Evolutionary conservation across 805 yeast species (phyloP).

Genomic region (Ogataea henricii): DNA sequence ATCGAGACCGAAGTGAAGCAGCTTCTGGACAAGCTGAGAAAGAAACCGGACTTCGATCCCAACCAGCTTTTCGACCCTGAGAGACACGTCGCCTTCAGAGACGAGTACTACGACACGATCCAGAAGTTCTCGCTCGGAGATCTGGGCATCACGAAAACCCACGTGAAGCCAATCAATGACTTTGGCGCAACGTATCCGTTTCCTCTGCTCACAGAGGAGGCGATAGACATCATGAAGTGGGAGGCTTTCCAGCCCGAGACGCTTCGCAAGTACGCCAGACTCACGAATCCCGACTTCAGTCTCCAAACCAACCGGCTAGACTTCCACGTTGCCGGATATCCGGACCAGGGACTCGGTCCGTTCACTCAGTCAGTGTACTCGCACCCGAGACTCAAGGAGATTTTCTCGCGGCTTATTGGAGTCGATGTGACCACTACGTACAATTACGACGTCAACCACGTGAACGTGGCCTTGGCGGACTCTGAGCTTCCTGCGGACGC

Average conservation of each 20-base stretch:
- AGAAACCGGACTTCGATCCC: constrained; percentile 19
- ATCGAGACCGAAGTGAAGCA: constrained; percentile 27
- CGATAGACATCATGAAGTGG: constrained; percentile 54
- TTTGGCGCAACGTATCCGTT: constrained; percentile 56
- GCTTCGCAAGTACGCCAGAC: constrained; percentile 46
- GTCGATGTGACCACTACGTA: constrained; percentile 46
- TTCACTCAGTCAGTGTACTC: constrained; percentile 54
- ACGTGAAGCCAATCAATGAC: constrained; percentile 36
- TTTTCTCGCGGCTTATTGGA: constrained; percentile 52
- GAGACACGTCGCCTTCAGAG: constrained; percentile 40
- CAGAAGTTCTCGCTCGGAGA: constrained; percentile 41
- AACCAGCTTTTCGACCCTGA: constrained; percentile 39
- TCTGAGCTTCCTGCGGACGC: constrained; percentile 15
- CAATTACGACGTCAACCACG: constrained; percentile 57
- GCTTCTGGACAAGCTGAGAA: constrained; percentile 18
- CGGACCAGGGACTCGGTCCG: constrained; percentile 39
- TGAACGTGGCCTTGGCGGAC: constrained; percentile 46
- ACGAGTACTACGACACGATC: constrained; percentile 39
- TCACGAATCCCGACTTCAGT: constrained; percentile 34
- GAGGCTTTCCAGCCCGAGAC: constrained; percentile 49
- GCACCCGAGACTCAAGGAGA: constrained; percentile 50
- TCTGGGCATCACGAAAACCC: constrained; percentile 40
- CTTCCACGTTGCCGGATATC: constrained; percentile 52
- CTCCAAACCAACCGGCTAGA: constrained; percentile 39
- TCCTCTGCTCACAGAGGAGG: constrained; percentile 59